Conservation (phyloP, 495 filamentous ascomycete genomes). For the Xylaria grammica region DNA sequence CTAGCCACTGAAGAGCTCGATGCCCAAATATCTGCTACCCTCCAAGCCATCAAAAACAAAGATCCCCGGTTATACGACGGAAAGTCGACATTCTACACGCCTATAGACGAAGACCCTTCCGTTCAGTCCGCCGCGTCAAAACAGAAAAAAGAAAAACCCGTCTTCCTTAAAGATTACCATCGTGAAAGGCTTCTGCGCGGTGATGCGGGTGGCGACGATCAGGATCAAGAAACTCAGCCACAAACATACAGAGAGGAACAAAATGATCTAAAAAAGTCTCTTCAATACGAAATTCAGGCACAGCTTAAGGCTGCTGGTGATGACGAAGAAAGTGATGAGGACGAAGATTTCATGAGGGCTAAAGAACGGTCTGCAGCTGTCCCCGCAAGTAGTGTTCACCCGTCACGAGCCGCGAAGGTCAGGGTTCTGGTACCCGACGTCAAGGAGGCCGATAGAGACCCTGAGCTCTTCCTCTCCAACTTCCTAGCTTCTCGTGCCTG, state of each 20-base stretch:
- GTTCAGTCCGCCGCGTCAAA: constrained; percentile 34
- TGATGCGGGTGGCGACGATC: constrained; percentile 59
- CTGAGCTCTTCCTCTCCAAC: constrained; percentile 86
- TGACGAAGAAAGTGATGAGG: constrained; percentile 68
- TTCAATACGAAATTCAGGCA: constrained; percentile 81
- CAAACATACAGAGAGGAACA: constrained; percentile 86
- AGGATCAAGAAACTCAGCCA: constrained; percentile 59
- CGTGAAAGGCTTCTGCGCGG: constrained; percentile 78
- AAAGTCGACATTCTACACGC: constrained; percentile 73
- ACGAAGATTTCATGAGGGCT: constrained; percentile 71
- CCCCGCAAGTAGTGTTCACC: constrained; percentile 45
- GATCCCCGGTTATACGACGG: constrained; percentile 90
- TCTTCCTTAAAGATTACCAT: constrained; percentile 90
- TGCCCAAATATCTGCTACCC: constrained; percentile 80
- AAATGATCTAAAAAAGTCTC: constrained; percentile 72
- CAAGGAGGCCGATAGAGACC: constrained; percentile 83
- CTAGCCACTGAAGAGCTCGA: constrained; percentile 83
- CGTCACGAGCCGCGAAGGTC: constrained; percentile 51
- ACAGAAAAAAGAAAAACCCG: constrained; percentile 75
- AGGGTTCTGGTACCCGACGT: constrained; percentile 66
- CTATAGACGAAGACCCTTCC: constrained; percentile 60
- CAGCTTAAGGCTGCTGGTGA: constrained; percentile 51
- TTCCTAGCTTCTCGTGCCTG: constrained; percentile 90
- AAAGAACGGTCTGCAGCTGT: constrained; percentile 33
- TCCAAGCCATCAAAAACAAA: constrained; percentile 84